These are phyloP conservation scores for Hirsutella minnesotensis DNA, from an alignment of 2,329 filamentous ascomycete species.

Conservation along the genomic window DNA sequence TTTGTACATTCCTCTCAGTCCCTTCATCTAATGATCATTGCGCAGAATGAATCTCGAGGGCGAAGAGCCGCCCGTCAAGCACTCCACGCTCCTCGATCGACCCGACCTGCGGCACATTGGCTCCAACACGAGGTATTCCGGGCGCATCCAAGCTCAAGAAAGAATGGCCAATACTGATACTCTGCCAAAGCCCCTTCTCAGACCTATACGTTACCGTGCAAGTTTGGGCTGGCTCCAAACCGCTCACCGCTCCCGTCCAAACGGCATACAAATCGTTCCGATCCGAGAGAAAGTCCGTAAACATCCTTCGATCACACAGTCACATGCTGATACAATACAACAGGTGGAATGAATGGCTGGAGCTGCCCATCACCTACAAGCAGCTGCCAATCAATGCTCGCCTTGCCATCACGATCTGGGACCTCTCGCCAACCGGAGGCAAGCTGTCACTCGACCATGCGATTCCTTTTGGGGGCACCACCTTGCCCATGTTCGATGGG, in stretches of 20 bases:
- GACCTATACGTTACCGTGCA: constrained; percentile 91
- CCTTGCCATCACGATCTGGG: constrained; percentile 90
- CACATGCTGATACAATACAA: constrained; percentile 4
- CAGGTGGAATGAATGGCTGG: constrained; percentile 94
- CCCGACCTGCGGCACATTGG: constrained; percentile 78
- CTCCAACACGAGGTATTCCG: constrained; percentile 60
- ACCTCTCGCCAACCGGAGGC: constrained; percentile 70
- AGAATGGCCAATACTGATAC: neutral
- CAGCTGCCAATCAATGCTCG: constrained; percentile 71
- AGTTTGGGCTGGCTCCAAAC: constrained; percentile 92
- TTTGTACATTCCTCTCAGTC: constrained; percentile 9
- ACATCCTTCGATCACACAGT: neutral
- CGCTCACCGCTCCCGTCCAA: constrained; percentile 80
- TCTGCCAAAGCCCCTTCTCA: constrained; percentile 50
- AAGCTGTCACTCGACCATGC: constrained; percentile 61
- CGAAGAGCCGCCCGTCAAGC: constrained; percentile 26
- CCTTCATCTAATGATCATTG: neutral
- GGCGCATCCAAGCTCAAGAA: neutral
- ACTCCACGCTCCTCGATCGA: constrained; percentile 63
- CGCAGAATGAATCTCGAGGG: constrained; percentile 35
- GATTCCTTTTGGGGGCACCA: constrained; percentile 89
- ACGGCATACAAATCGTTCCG: constrained; percentile 90
- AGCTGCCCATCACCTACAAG: constrained; percentile 73
- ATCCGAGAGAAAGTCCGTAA: constrained; percentile 45
- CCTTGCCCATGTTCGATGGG: constrained; percentile 79